Evolutionary conservation across 1,139 yeast species (phyloP).

Genomic region (Debaryomyces sp.): DNA sequence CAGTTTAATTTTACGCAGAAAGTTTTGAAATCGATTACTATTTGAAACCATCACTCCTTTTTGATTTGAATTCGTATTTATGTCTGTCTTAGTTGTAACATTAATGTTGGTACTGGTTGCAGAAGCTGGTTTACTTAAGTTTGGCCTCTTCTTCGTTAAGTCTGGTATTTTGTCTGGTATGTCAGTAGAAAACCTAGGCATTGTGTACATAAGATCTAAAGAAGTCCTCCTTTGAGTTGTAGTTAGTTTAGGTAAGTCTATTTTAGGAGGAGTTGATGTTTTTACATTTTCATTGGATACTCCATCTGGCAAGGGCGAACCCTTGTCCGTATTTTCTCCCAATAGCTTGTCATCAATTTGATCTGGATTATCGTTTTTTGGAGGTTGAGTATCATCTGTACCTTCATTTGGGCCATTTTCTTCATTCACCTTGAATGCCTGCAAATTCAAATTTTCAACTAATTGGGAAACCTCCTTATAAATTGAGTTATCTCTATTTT

Average conservation of each 20-base stretch:
- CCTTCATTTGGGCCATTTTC: neutral
- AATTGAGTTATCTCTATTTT: conserved; percentile 16
- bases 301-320: neutral
- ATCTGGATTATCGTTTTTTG: neutral
- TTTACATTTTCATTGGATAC: neutral
- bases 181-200: neutral
- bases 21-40: conserved; percentile 12
- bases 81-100: conserved; percentile 35
- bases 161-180: conserved; percentile 13
- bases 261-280: conserved; percentile 4
- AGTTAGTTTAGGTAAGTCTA: conserved; percentile 26
- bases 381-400: neutral
- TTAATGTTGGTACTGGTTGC: conserved; percentile 36
- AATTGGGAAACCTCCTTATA: conserved; percentile 24
- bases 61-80: conserved; percentile 7
- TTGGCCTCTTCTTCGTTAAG: conserved; percentile 15
- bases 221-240: conserved; percentile 32
- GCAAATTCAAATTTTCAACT: conserved; percentile 19
- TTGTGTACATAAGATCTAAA: conserved; percentile 31
- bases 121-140: conserved; percentile 36
- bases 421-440: neutral
- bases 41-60: conserved; percentile 5
- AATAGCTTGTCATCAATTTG: neutral
- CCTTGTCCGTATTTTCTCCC: neutral
- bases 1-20: conserved; percentile 18